Percentiles rank a stretch among this genome's conserved stretches.
Evolutionary conservation across 1,284 basidiomycete genomes (phyloP).

Genomic region (Melanopsichium pennsylvanicum): DNA sequence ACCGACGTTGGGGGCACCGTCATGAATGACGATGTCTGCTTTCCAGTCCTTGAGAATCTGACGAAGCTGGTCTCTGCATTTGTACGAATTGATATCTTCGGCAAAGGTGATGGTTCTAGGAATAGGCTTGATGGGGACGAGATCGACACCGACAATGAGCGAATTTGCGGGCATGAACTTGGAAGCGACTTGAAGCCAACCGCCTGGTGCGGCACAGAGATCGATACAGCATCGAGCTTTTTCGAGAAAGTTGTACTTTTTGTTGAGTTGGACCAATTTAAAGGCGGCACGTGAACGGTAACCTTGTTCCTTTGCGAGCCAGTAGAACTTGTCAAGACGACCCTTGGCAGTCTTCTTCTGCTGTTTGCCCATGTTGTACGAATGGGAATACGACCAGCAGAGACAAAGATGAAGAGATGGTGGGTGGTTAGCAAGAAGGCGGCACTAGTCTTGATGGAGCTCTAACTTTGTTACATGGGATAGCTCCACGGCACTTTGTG

Average conservation of each 20-base stretch:
- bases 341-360: conserved; percentile 65
- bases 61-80: conserved; percentile 87
- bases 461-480: no score
- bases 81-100: conserved; percentile 91
- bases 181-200: conserved; percentile 98
- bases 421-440: background rate
- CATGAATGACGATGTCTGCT: conserved; percentile 99
- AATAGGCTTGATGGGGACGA: conserved; percentile 95
- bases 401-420: background rate
- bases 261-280: conserved; percentile 99
- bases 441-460: conserved; percentile 5
- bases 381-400: no score
- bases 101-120: conserved; percentile 91
- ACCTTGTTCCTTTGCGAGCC: conserved; percentile 83
- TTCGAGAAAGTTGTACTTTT: conserved; percentile 93
- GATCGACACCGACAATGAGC: conserved; percentile 94
- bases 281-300: conserved; percentile 99
- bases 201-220: conserved; percentile 97
- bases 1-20: conserved; percentile 99
- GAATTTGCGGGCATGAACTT: conserved; percentile 97
- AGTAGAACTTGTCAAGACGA: conserved; percentile 66
- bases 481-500: no score
- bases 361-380: conserved; percentile 59
- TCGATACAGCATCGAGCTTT: conserved; percentile 93
- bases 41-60: conserved; percentile 97